These are phyloP conservation scores for Fragilariopsis cylindrus DNA, from an alignment of 108 stramenopile genomes.

Conservation along the genomic window DNA sequence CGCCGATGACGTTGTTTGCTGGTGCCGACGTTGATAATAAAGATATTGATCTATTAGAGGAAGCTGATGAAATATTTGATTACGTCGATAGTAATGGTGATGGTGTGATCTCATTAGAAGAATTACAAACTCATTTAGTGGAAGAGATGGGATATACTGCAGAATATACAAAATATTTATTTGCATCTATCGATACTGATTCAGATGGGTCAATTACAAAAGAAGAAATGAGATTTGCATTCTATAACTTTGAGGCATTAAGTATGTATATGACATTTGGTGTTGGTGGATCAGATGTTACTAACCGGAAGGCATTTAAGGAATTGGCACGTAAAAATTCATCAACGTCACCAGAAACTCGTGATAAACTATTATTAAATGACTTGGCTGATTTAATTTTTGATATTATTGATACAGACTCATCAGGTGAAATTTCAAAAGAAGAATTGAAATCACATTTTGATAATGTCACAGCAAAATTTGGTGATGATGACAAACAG, in stretches of 20 bases:
- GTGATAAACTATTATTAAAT: background rate
- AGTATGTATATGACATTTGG: slow-evolving; percentile 22
- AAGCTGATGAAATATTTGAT: slow-evolving; percentile 21
- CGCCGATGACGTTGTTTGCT: too few relatives aligned
- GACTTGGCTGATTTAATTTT: slow-evolving; percentile 17
- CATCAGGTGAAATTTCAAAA: background rate
- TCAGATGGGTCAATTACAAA: background rate
- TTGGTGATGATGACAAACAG: background rate
- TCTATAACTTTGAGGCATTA: slow-evolving; percentile 10
- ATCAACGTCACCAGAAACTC: background rate
- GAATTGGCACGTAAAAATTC: background rate
- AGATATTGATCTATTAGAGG: slow-evolving; percentile 5
- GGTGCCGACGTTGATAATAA: background rate
- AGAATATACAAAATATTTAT: slow-evolving; percentile 2
- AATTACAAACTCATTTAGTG: slow-evolving; percentile 1
- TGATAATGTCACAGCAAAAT: background rate
- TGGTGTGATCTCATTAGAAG: slow-evolving; percentile 17
- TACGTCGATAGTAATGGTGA: slow-evolving; percentile 19
- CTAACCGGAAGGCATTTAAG: background rate
- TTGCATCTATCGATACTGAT: slow-evolving; percentile 12
- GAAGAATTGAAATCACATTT: slow-evolving; percentile 7
- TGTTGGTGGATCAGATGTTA: background rate
- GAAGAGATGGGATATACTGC: slow-evolving; percentile 10
- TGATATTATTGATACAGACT: slow-evolving; percentile 16
- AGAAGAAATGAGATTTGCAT: slow-evolving; percentile 11